Evolutionary conservation across 176 grass and related monocot species (phyloP).

Genomic region (Panicum miliaceum): DNA sequence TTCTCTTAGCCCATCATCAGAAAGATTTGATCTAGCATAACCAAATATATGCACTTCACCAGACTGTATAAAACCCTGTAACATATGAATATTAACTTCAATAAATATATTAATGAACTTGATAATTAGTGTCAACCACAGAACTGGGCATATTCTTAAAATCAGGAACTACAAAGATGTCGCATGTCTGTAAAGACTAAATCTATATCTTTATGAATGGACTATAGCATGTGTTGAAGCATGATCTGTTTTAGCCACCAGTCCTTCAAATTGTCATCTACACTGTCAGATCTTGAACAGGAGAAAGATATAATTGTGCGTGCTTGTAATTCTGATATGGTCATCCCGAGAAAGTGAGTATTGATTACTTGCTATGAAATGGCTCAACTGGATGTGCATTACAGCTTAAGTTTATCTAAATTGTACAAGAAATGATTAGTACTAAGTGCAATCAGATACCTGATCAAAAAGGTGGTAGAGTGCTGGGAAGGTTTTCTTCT

Average conservation of each 20-base stretch:
- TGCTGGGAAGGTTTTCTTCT: slow-evolving; percentile 99
- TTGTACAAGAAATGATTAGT: slow-evolving; percentile 12
- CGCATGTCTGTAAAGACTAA: slow-evolving; percentile 6
- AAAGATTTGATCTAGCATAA: slow-evolving; percentile 91
- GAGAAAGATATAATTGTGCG: neutral
- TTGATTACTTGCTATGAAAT: slow-evolving; percentile 6
- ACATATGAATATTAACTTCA: slow-evolving; percentile 27
- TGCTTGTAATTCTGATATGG: slow-evolving; percentile 18
- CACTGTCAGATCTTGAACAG: neutral
- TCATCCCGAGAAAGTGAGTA: slow-evolving; percentile 3
- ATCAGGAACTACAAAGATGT: neutral
- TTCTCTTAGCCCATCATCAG: slow-evolving; percentile 84
- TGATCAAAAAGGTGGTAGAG: slow-evolving; percentile 93
- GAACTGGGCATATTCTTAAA: neutral
- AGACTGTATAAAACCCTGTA: slow-evolving; percentile 79
- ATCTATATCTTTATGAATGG: slow-evolving; percentile 5
- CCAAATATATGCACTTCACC: slow-evolving; percentile 92
- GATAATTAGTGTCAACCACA: slow-evolving; percentile 2
- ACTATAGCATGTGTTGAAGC: slow-evolving; percentile 12
- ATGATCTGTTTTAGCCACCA: slow-evolving; percentile 31
- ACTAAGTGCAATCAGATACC: slow-evolving; percentile 49
- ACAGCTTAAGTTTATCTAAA: slow-evolving; percentile 8
- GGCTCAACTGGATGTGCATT: slow-evolving; percentile 33
- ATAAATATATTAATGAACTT: slow-evolving; percentile 7
- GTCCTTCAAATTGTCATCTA: slow-evolving; percentile 29